Base-by-base conservation (phyloP, 2,329 filamentous ascomycete genomes). In the Aspergillus neoniger region DNA sequence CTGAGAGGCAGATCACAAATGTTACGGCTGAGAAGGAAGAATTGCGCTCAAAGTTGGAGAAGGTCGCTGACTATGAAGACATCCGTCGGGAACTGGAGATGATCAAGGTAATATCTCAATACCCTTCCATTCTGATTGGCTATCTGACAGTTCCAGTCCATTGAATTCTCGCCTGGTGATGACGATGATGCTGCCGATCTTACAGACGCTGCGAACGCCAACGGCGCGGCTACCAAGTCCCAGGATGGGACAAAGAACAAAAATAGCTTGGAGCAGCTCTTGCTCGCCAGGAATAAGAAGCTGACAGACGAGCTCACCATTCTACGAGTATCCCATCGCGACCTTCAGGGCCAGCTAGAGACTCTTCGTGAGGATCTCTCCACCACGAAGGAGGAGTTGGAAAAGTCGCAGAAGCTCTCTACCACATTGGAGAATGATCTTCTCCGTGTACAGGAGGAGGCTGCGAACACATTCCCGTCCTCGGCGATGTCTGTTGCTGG, bases 1-100 rank as follows among this genome's bases (percentile, higher is more conserved):
- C 93, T 15, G 93, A 97, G 76, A 84, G 94, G 63, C 91, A 96
- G 71, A 85, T 89, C 58, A 83, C 84, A 8, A 85, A 90, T 60
- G 79, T 96, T 17, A 89, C 88, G 69, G 86, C 90, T 32, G 95
- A 98, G 73, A 88, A 91, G 65, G 92, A 97, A 62, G 82, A 84
- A 25, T 81, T 98, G 58, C 91, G 89, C 71, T 81, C 83, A 39
- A 96, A 95, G 78, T 85, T 98, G 3, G 88, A 92, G 64, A 96
- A 91, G 73, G 96, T 91, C 87, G 87, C 87, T 67, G 95, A 99
- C 74, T 99, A 99, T 74, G 93, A 98, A 36, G 94, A 98, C 61
- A 87, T 99, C 51, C 97, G 95, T 78, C 91, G 96, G 65, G 96
- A 99, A 76, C 83, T 99, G 3, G 94, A 98, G 70, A 93, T 98